Conservation (phyloP, 1,139 yeast species). For the Nematodospora anomalae region DNA sequence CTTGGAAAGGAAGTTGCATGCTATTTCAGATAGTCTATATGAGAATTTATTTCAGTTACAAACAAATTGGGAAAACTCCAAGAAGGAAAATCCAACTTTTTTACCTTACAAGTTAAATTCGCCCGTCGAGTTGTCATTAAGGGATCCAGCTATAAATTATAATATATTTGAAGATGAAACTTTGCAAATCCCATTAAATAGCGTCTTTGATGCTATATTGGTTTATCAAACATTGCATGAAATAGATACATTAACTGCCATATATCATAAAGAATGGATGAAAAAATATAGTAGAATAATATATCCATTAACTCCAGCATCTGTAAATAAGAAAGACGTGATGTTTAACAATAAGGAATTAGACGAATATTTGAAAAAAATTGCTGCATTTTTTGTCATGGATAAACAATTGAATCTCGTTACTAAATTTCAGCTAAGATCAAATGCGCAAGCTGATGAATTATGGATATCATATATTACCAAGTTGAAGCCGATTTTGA, state of each 20-base stretch:
- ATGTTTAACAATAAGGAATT: constrained; percentile 31
- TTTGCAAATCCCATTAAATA: constrained; percentile 58
- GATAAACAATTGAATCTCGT: constrained; percentile 65
- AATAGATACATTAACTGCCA: constrained; percentile 55
- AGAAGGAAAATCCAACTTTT: constrained; percentile 42
- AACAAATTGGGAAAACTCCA: constrained; percentile 51
- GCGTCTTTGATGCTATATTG: constrained; percentile 78
- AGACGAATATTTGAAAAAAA: constrained; percentile 57
- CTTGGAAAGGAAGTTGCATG: constrained; percentile 58
- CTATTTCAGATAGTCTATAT: constrained; percentile 62
- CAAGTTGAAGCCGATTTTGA: constrained; percentile 56
- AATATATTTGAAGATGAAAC: constrained; percentile 47
- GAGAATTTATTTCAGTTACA: constrained; percentile 57
- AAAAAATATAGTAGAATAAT: constrained; percentile 73
- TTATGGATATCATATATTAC: constrained; percentile 73
- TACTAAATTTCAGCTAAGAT: constrained; percentile 55
- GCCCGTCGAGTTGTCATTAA: constrained; percentile 74
- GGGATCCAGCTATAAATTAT: constrained; percentile 52
- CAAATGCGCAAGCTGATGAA: constrained; percentile 64
- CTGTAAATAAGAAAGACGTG: constrained; percentile 23
- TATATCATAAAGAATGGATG: constrained; percentile 71
- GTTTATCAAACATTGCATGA: constrained; percentile 78
- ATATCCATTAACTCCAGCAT: constrained; percentile 54
- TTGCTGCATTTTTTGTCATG: constrained; percentile 75
- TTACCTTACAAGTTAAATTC: constrained; percentile 73